Base-by-base conservation (phyloP, 352 stramenopile genomes). In the Phytopythium delawarense region DNA sequence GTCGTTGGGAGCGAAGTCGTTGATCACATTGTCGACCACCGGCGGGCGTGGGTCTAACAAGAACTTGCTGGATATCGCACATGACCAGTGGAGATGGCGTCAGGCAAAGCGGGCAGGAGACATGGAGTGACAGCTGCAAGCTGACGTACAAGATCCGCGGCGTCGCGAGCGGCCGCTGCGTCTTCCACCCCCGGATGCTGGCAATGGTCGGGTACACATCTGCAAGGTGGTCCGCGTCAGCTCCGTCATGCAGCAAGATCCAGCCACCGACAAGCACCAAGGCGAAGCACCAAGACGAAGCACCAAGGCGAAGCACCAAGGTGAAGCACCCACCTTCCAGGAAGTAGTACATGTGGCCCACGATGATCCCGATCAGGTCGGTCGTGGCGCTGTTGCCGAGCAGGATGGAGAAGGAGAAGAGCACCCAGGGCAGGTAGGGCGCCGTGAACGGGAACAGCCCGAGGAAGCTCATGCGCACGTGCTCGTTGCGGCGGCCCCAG, bases 321-420 rank as follows among this genome's bases (percentile, higher is more conserved):
- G 57, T 65, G 16, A 40, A 40, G 3, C 35, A 15, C 35, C 35
- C 2, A 92, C 87, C 87, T 87, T 99, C 96, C 53, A 99, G 81
- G 79, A 99, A 99, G 75, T 99, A 99, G 81, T 99, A 99, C 21
- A 97, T 92, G 87, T 99, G 98, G 6, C 98, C 98, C 21, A 99
- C 96, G 59, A 96, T 89, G 68, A 99, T 99, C n/a, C 98, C 98
- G 66, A 99, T 98, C 56, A 98, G 73, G 72, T 99, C 96, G 42
- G 96, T 98, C n/a, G 90, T 98, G 0, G 97, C 83, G 40, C 87
- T 96, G 70, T 97, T 98, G 66, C 96, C 96, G 21, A 99, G 71
- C 49, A 99, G 65, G 57, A 98, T 87, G 25, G 91, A 98, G 69
- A 99, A 99, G 30, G 81, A 92, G 20, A 99, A 89, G 72, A 99